These are phyloP conservation scores for Umbelopsis ramanniana DNA, from an alignment of 192 early-diverging fungal species.

Conservation along the genomic window DNA sequence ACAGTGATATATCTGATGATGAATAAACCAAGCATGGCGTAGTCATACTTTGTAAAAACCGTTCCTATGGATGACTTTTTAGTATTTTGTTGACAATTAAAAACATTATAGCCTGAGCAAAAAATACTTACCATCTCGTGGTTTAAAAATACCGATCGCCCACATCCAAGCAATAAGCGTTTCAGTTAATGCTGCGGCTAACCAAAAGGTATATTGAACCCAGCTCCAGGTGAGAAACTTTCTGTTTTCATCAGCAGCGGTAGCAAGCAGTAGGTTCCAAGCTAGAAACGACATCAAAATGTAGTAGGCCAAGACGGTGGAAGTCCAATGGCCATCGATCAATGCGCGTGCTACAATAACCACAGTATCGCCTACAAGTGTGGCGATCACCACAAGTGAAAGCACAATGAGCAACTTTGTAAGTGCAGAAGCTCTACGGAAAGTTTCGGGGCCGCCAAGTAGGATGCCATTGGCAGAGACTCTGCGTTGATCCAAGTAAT, in stretches of 20 bases:
- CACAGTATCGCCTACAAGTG: slow-evolving; percentile 41
- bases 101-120: background rate
- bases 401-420: slow-evolving; percentile 34
- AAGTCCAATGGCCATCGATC: slow-evolving; percentile 46
- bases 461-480: slow-evolving; percentile 19
- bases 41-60: slow-evolving; percentile 38
- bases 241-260: slow-evolving; percentile 43
- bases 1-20: slow-evolving; percentile 48
- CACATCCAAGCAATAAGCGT: slow-evolving; percentile 51
- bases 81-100: too few relatives aligned
- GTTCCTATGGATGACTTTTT: slow-evolving; percentile 13
- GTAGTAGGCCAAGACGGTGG: slow-evolving; percentile 47
- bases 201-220: slow-evolving; percentile 60
- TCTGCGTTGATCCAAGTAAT: background rate
- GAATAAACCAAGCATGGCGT: slow-evolving; percentile 49
- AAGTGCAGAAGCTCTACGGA: slow-evolving; percentile 24
- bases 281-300: slow-evolving; percentile 44
- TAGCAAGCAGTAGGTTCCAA: slow-evolving; percentile 38
- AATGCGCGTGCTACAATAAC: slow-evolving; percentile 45
- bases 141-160: slow-evolving; percentile 30
- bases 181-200: slow-evolving; percentile 46
- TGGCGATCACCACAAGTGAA: slow-evolving; percentile 33
- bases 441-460: background rate
- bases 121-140: slow-evolving; percentile 32
- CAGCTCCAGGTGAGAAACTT: slow-evolving; percentile 52